Evolutionary conservation across 257 asterid species (phyloP), one percentile per base, ranked within the genome.

Genomic region (Fraxinus anomala): DNA sequence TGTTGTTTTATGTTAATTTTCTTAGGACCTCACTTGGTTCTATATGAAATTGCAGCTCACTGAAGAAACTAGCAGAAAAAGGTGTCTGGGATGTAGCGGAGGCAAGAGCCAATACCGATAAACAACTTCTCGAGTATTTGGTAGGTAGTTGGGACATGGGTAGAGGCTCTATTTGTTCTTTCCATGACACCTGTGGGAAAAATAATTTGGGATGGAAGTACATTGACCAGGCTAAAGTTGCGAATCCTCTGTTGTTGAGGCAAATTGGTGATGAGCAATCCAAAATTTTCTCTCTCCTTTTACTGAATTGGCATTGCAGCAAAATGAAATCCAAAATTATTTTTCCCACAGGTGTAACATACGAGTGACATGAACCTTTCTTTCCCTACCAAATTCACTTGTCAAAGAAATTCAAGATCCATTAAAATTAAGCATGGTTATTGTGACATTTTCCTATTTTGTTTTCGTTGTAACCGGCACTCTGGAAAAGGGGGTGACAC

Each of bases 71-170:
- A 71, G 99, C 97, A 33, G 98, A 96, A 88, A 88, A 89, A 81
- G 99, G 99, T 72, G 88, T 90, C 73, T 96, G 99, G 99, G 99
- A 93, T 34, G 61, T 91, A 86, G 98, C 98, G 66, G 99, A 96
- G 90, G 85, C 85, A 51, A 92, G 93, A 83, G 82, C 97, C 10
- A 85, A 88, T 49, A 90, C 91, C 40, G 89, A 96, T 76, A 83
- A 77, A 36, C 87, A 88, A 70, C 94, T 92, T 80, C 90, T 96
- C 70, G 94, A 93, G 82, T 93, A 90, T 88, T 82, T 96, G 96
- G 99, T 91, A 83, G 68, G 97, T 86, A 73, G 78, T 56, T 73
- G 75, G 65, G 68, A 59, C 23, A 47, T 66, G 69, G 40, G 70
- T 34, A 30, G 51, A 73, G 26, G 66, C 49, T 40, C 74, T 59